Evolutionary conservation across 2,329 filamentous ascomycete genomes (phyloP).

Genomic region (Scedosporium apiospermum): DNA sequence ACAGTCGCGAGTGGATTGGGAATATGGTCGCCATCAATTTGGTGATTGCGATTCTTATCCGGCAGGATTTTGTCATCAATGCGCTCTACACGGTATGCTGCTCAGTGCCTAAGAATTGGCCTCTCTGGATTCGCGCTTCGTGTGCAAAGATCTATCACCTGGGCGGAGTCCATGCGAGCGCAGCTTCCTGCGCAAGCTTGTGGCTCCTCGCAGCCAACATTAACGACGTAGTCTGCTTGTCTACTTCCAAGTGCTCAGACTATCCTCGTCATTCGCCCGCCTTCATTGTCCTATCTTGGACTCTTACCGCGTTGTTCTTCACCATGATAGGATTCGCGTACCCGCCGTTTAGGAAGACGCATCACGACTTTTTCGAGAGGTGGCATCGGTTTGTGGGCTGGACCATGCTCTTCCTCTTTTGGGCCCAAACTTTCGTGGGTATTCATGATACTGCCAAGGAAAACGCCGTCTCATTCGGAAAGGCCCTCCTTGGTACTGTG

Average conservation of each 20-base stretch:
- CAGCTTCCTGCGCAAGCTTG: conserved; percentile 36
- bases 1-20: conserved; percentile 26
- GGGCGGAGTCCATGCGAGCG: conserved; percentile 40
- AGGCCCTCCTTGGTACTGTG: conserved; percentile 26
- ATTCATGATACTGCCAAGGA: conserved; percentile 28
- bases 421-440: conserved; percentile 50
- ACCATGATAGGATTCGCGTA: conserved; percentile 53
- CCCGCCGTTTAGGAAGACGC: conserved; percentile 50
- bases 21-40: conserved; percentile 39
- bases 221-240: conserved; percentile 22
- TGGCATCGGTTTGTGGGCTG: conserved; percentile 68
- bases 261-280: conserved; percentile 29
- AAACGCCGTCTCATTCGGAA: conserved; percentile 20
- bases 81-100: conserved; percentile 35
- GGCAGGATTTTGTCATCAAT: conserved; percentile 46
- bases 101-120: conserved; percentile 33
- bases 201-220: conserved; percentile 38
- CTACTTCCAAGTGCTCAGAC: conserved; percentile 15
- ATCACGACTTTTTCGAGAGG: conserved; percentile 62
- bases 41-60: conserved; percentile 37
- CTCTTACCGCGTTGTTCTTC: conserved; percentile 47
- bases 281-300: conserved; percentile 40
- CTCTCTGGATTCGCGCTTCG: conserved; percentile 36
- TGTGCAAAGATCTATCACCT: conserved; percentile 43
- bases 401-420: conserved; percentile 55